Evolutionary conservation across 768 basidiomycete genomes (phyloP).

Genomic region (Collybiopsis confluens): DNA sequence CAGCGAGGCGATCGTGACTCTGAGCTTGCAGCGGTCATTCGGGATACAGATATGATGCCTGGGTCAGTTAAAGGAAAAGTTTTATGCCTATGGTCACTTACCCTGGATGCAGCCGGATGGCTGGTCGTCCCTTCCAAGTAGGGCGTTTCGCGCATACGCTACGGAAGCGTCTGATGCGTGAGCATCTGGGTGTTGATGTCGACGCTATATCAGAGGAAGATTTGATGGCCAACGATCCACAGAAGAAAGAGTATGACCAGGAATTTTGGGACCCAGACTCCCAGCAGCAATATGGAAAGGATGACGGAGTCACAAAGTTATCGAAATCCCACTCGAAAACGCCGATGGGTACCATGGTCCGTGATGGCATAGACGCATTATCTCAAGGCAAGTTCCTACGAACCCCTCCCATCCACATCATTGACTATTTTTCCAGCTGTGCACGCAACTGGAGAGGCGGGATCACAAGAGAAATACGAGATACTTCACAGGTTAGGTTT

Average conservation of each 20-base stretch:
- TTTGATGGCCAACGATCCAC: slow-evolving; percentile 49
- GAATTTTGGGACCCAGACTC: slow-evolving; percentile 70
- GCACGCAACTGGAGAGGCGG: slow-evolving; percentile 33
- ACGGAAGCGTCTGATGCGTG: slow-evolving; percentile 91
- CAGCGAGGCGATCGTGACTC: slow-evolving; percentile 96
- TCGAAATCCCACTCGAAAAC: slow-evolving; percentile 33
- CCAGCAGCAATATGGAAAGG: slow-evolving; percentile 52
- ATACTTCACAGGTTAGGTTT: slow-evolving; percentile 39
- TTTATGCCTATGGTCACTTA: too few species aligned
- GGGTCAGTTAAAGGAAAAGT: too few species aligned
- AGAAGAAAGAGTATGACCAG: slow-evolving; percentile 45
- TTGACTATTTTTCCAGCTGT: slow-evolving; percentile 30
- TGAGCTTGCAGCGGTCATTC: slow-evolving; percentile 86
- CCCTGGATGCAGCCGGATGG: slow-evolving; percentile 68
- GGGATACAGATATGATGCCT: slow-evolving; percentile 97
- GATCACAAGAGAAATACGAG: slow-evolving; percentile 30
- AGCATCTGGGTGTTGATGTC: slow-evolving; percentile 94
- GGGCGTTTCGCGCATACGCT: slow-evolving; percentile 96
- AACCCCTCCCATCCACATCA: neutral
- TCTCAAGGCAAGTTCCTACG: slow-evolving; percentile 45
- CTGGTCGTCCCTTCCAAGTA: slow-evolving; percentile 89
- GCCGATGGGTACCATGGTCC: slow-evolving; percentile 26
- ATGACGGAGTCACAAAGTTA: slow-evolving; percentile 38
- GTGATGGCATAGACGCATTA: slow-evolving; percentile 32
- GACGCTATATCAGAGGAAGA: slow-evolving; percentile 82